phyloP scores from a whole-genome alignment of 768 basidiomycete species.

The Tephrocybe sp. region DNA sequence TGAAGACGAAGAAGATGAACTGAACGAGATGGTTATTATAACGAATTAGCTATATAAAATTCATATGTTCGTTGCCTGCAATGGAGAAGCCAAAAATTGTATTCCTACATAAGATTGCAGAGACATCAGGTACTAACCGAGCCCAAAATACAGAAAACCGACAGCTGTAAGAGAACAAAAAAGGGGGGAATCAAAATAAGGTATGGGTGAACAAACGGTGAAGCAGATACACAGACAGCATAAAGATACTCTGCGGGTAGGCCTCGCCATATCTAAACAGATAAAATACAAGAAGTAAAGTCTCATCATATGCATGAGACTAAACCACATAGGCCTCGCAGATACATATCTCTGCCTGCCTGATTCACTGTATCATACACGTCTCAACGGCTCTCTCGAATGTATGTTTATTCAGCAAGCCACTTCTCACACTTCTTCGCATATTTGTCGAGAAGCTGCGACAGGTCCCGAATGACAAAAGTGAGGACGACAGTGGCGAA shows the following conservation, averaged over 20 bases:
- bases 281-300: conserved; percentile 17
- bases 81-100: conserved; percentile 1
- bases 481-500: conserved; percentile 86
- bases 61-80: too few species aligned
- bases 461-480: conserved; percentile 86
- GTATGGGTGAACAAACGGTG: conserved; percentile 9
- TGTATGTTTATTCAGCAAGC: conserved; percentile 66
- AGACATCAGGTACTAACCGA: conserved; percentile 10
- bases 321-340: conserved; percentile 4
- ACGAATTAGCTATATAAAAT: background rate
- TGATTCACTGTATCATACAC: conserved; percentile 1
- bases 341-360: conserved; percentile 2
- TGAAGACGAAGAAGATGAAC: conserved; percentile 1
- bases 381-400: background rate
- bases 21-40: background rate
- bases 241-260: conserved; percentile 9
- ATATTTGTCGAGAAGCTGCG: conserved; percentile 87
- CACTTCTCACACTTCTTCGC: conserved; percentile 93
- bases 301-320: conserved; percentile 6
- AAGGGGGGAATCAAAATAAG: conserved; percentile 10
- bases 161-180: conserved; percentile 6
- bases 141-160: conserved; percentile 9
- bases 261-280: conserved; percentile 9
- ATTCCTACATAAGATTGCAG: conserved; percentile 13
- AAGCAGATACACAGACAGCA: conserved; percentile 9